Evolutionary conservation across 176 grass and related monocot genomes (phyloP), one percentile per base, ranked within the genome.

Genomic region (Zizania latifolia): DNA sequence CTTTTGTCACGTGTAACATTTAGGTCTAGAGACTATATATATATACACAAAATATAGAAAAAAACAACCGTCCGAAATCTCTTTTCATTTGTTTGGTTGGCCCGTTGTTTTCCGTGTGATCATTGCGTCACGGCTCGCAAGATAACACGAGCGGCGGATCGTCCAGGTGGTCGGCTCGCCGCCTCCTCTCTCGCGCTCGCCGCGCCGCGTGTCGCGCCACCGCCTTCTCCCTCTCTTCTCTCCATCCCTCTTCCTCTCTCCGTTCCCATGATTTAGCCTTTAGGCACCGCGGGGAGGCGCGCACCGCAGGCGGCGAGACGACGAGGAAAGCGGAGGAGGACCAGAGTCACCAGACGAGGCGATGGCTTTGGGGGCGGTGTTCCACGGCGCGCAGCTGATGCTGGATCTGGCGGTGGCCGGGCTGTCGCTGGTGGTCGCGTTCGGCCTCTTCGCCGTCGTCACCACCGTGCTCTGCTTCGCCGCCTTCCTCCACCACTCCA

Each of bases 381-480:
- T 98, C 58, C 87, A 75, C 72, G 68, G 89, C 27, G 79, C 88
- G 62, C 95, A 88, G 76, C 31, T 82, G 70, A 72, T 80, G 79
- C 79, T 95, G 79, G 92, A 99, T 86, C 87, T 95, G 72, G 82
- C 87, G n/a, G 87, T 90, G 19, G 96, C 96, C 2, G 89, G 84
- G 53, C 53, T 95, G 71, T 99, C 96, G 24, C 82, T 99, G 22
- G 76, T 87, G 79, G 27, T 92, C 56, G 86, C 84, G 30, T 81
- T 94, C 24, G 81, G 48, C 28, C 70, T 94, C 84, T 99, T 94
- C 82, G 65, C 89, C 73, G 70, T 99, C 71, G 58, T 92, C 84
- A 68, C 91, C 72, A 40, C 75, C 31, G 78, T 95, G 55, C 92
- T 99, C 69, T 99, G 89, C 87, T 76, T 79, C 62, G 82, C 80